Percentiles rank a stretch among this genome's conserved stretches.
phyloP scores from a whole-genome alignment of 345 rosid genomes.

The sweet orange (Citrus sinensis) region DNA sequence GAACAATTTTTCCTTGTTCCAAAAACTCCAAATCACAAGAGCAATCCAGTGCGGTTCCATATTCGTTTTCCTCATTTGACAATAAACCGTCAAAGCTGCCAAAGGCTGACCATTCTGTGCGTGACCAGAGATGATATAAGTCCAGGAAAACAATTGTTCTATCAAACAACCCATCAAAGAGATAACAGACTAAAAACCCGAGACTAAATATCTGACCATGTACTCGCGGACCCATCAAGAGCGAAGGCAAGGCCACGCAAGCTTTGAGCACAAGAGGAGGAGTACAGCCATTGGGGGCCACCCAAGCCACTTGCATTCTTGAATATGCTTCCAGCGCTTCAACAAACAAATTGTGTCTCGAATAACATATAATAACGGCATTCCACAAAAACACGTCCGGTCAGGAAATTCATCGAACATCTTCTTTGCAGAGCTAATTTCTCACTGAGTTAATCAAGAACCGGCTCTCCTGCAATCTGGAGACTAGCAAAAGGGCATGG shows the following conservation, averaged over 20 bases:
- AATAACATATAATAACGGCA: slow-evolving; percentile 56
- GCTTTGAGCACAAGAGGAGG: slow-evolving; percentile 59
- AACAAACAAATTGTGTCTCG: slow-evolving; percentile 33
- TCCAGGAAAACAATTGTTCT: slow-evolving; percentile 65
- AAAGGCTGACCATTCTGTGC: slow-evolving; percentile 61
- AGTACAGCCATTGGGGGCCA: slow-evolving; percentile 55
- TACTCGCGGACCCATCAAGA: slow-evolving; percentile 40
- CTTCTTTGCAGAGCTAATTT: slow-evolving; percentile 45
- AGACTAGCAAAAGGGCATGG: slow-evolving; percentile 41
- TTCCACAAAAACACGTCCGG: slow-evolving; percentile 60
- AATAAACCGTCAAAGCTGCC: slow-evolving; percentile 52
- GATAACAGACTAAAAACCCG: slow-evolving; percentile 24
- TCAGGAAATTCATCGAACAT: slow-evolving; percentile 57
- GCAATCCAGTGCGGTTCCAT: slow-evolving; percentile 62
- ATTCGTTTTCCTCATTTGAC: slow-evolving; percentile 46
- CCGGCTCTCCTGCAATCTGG: slow-evolving; percentile 38
- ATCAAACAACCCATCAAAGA: slow-evolving; percentile 39
- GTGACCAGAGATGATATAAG: slow-evolving; percentile 62
- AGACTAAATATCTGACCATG: slow-evolving; percentile 59
- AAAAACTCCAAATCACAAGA: slow-evolving; percentile 52
- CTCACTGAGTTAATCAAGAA: slow-evolving; percentile 43
- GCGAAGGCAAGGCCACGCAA: slow-evolving; percentile 38
- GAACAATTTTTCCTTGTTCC: slow-evolving; percentile 52
- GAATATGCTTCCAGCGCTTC: slow-evolving; percentile 45
- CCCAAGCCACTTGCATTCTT: slow-evolving; percentile 45